phyloP scores from a whole-genome alignment of 176 grass and related monocot species.

The Canna indica region DNA sequence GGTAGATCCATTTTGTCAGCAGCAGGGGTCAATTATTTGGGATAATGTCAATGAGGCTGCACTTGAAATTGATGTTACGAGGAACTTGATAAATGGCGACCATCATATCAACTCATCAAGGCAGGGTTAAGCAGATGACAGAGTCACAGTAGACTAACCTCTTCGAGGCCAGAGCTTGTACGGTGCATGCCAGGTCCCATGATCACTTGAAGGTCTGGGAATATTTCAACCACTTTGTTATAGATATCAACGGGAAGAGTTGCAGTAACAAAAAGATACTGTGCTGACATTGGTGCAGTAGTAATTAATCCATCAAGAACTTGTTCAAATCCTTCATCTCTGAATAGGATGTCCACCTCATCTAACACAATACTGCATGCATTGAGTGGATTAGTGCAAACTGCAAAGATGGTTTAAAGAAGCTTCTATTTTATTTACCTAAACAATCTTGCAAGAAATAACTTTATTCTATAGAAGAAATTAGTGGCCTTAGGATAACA shows the following conservation, averaged over 20 bases:
- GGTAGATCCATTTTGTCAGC: not conserved
- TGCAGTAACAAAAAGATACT: slow-evolving; percentile 90
- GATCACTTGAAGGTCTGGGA: slow-evolving; percentile 78
- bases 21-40: not conserved
- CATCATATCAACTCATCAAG: not conserved
- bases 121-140: not conserved
- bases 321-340: slow-evolving; percentile 83
- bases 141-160: slow-evolving; percentile 30
- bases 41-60: not conserved
- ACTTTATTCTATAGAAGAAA: no score
- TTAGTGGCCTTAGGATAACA: no score
- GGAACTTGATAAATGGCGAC: no score
- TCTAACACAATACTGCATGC: slow-evolving; percentile 68
- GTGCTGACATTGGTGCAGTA: slow-evolving; percentile 58
- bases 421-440: not conserved
- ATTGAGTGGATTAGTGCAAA: not conserved
- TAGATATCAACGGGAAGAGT: slow-evolving; percentile 88
- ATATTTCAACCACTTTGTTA: slow-evolving; percentile 77
- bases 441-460: not conserved
- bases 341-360: slow-evolving; percentile 87
- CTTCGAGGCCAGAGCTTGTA: slow-evolving; percentile 85
- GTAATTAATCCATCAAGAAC: slow-evolving; percentile 66
- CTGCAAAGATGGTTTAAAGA: not conserved
- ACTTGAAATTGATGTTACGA: not conserved
- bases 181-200: slow-evolving; percentile 91